Evolutionary conservation across 2,329 filamentous ascomycete species (phyloP), one percentile per base, ranked within the genome.

Genomic region (Xylariaceae sp.): DNA sequence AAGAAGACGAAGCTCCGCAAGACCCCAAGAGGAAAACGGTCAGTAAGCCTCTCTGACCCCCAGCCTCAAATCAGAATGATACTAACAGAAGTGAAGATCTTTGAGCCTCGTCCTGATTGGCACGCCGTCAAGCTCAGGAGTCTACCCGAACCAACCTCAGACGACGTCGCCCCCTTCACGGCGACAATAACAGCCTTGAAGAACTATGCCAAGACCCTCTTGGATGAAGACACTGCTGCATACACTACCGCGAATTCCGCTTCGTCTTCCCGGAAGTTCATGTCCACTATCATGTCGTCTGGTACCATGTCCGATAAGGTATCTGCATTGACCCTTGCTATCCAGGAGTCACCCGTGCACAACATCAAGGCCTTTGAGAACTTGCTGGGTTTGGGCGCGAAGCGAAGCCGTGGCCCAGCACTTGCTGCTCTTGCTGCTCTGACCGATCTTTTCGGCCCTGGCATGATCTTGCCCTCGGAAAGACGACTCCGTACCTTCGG

Each of bases 221-320:
- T 97, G 17, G 87, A 95, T 56, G 80, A 85, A 30, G 94, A 99
- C 71, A 88, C 88, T 62, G 80, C 84, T 47, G 79, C 84, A 51
- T 99, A 97, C 75, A 81, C 82, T 57, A 83, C 85, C 30, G 87
- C 90, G 66, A 78, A 89, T 58, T 85, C 89, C 5, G 85, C 90
- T 54, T 91, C 90, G 30, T 94, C 93, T 2, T 93, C 92, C 47
- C 89, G 95, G 75, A 96, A 92, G 73, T 99, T 99, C 79, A 87
- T 97, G 80, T 90, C 92, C 1, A 96, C 92, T 15, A 97, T 99
- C 73, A 97, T 97, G 90, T 80, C 91, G 8, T 95, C 92, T 1
- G 94, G 94, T 79, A 99, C 95, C 8, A 84, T 97, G 67, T 95
- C 92, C 58, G 94, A 99, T 74, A 97, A 97, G 74, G 88, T 97